Percentiles rank a stretch among this genome's conserved stretches.
Evolutionary conservation across 345 rosid species (phyloP).

Genomic region (Nasturtium officinale): DNA sequence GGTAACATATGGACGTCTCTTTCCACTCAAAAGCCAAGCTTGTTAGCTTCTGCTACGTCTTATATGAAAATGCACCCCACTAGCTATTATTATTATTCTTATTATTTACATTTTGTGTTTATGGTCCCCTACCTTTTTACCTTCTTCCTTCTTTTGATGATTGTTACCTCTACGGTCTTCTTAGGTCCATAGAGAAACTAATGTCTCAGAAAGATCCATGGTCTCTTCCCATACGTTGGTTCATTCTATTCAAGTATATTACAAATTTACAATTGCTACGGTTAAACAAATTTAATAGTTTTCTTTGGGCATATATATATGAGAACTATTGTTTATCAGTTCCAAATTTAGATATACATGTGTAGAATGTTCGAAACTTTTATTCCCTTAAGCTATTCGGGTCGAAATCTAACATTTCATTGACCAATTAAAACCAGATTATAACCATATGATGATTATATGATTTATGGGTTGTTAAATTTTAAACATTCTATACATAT

Average conservation of each 20-base stretch:
- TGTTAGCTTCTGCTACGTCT: constrained; percentile 21
- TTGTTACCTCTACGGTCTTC: constrained; percentile 16
- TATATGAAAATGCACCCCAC: constrained; percentile 18
- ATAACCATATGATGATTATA: too few relatives aligned
- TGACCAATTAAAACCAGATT: too few relatives aligned
- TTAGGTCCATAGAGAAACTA: not conserved
- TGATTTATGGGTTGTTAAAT: too few relatives aligned
- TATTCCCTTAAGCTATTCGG: too few relatives aligned
- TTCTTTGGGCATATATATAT: too few relatives aligned
- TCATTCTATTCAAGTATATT: not conserved
- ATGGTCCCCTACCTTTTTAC: constrained; percentile 22
- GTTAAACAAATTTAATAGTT: not conserved
- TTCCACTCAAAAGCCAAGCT: constrained; percentile 34
- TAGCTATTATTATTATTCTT: too few relatives aligned
- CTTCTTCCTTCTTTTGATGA: constrained; percentile 25
- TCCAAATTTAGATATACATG: too few relatives aligned
- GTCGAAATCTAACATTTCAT: too few relatives aligned
- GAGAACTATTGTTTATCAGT: too few relatives aligned
- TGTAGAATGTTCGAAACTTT: too few relatives aligned
- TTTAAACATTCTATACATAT: too few relatives aligned
- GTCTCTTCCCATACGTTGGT: not conserved
- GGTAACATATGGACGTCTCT: constrained; percentile 15
- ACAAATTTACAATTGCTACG: not conserved
- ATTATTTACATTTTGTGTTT: not conserved
- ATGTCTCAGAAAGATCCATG: not conserved